Evolutionary conservation across 192 early-diverging fungal species (phyloP).

Genomic region (Coemansia sp.): DNA sequence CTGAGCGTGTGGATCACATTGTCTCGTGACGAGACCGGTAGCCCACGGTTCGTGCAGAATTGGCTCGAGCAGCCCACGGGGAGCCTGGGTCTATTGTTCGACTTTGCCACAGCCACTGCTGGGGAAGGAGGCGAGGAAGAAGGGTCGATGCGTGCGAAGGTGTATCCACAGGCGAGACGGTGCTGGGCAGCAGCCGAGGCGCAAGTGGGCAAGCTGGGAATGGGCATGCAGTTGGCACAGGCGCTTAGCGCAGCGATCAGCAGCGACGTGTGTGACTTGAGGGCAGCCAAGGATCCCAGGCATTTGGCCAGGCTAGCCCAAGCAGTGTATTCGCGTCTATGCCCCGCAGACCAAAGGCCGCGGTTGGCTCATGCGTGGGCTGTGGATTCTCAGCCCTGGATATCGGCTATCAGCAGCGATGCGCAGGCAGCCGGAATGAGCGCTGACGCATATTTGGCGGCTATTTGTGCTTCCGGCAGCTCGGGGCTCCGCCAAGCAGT

Average conservation of each 20-base stretch:
- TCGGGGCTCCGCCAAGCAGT: constrained; percentile 32
- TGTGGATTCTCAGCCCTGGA: constrained; percentile 16
- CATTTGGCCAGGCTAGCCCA: constrained; percentile 37
- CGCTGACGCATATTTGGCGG: constrained; percentile 8
- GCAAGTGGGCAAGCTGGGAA: constrained; percentile 15
- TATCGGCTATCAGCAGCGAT: constrained; percentile 6
- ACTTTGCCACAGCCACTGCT: constrained; percentile 14
- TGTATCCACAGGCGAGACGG: constrained; percentile 22
- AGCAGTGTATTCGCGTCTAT: constrained; percentile 26
- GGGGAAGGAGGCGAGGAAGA: not conserved
- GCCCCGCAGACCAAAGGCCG: constrained; percentile 18
- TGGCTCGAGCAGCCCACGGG: constrained; percentile 17
- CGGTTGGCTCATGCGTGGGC: constrained; percentile 30
- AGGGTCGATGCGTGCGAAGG: not conserved
- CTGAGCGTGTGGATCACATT: constrained; percentile 32
- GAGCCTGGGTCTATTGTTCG: constrained; percentile 35
- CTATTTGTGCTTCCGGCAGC: constrained; percentile 14
- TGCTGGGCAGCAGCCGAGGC: constrained; percentile 36
- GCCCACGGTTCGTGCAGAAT: constrained; percentile 35
- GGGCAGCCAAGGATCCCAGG: constrained; percentile 16
- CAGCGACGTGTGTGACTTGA: constrained; percentile 14
- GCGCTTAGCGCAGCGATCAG: constrained; percentile 30
- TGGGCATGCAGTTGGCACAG: constrained; percentile 27
- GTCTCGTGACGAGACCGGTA: constrained; percentile 18
- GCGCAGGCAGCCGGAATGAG: constrained; percentile 1